phyloP scores from a whole-genome alignment of 192 early-diverging fungal genomes.

The Spizellomyces sp. region DNA sequence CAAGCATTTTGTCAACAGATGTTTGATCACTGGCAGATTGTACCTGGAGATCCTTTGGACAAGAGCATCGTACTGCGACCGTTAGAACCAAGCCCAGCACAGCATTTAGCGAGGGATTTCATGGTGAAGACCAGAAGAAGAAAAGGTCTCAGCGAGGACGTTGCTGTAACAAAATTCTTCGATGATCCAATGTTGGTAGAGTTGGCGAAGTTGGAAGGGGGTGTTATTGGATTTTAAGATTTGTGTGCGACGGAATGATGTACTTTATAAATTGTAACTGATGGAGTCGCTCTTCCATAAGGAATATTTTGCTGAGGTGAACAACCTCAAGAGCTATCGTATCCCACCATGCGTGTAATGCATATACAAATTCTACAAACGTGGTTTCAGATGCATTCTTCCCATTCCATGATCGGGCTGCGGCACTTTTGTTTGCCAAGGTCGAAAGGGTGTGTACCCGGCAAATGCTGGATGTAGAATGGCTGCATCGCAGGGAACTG shows the following conservation, averaged over 20 bases:
- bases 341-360: too few species aligned
- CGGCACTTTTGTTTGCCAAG: too few species aligned
- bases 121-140: slow-evolving; percentile 98
- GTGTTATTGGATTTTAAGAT: slow-evolving; percentile 15
- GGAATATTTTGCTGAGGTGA: too few species aligned
- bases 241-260: not conserved
- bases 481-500: not conserved
- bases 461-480: not conserved
- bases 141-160: slow-evolving; percentile 73
- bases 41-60: slow-evolving; percentile 97
- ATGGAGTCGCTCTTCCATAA: too few species aligned
- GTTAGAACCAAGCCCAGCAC: slow-evolving; percentile 82
- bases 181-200: slow-evolving; percentile 55
- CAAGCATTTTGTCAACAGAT: slow-evolving; percentile 97
- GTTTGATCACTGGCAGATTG: slow-evolving; percentile 98
- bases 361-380: too few species aligned
- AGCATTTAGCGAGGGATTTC: slow-evolving; percentile 94
- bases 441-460: not conserved
- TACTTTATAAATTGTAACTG: too few species aligned
- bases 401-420: too few species aligned
- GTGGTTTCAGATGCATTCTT: too few species aligned
- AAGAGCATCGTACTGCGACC: slow-evolving; percentile 82
- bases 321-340: too few species aligned
- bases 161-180: slow-evolving; percentile 61
- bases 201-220: slow-evolving; percentile 46